phyloP scores from a whole-genome alignment of 2,329 filamentous ascomycete genomes.

The Fusarium armeniacum region DNA sequence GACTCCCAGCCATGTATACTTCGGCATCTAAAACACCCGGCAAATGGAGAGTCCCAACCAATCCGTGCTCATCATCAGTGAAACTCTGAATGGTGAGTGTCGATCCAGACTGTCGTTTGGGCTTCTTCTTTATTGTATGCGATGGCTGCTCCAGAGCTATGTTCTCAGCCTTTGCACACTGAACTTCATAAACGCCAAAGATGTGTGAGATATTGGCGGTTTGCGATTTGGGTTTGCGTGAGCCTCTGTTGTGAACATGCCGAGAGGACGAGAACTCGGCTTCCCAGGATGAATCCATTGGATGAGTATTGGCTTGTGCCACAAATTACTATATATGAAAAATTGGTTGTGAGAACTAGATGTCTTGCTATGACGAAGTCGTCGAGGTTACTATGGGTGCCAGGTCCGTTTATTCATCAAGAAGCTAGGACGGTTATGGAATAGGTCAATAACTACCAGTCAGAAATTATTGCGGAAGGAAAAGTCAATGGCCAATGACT shows the following conservation, averaged over 20 bases:
- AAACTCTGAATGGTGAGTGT: slow-evolving; percentile 6
- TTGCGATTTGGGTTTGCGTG: neutral
- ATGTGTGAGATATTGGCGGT: neutral
- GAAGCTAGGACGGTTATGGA: neutral
- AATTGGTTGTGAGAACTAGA: too few relatives aligned
- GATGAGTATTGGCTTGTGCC: rapidly evolving
- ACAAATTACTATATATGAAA: neutral
- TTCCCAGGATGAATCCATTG: slow-evolving; percentile 6
- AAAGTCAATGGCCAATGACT: neutral
- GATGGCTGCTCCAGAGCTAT: neutral
- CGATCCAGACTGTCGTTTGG: neutral
- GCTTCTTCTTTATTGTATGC: neutral
- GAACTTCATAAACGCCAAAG: slow-evolving; percentile 16
- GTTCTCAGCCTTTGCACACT: slow-evolving; percentile 9
- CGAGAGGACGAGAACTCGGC: neutral
- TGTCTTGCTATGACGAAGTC: neutral
- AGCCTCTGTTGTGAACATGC: slow-evolving; percentile 18
- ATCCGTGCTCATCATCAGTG: slow-evolving; percentile 3
- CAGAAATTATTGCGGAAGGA: neutral
- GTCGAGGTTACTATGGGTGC: neutral
- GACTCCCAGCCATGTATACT: slow-evolving; percentile 20
- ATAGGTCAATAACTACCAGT: neutral
- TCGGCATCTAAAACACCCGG: slow-evolving; percentile 10
- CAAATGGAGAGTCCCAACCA: slow-evolving; percentile 5
- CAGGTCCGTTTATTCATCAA: neutral